Conservation (phyloP, 495 filamentous ascomycete genomes). For the Hypoxylon subgilvum region DNA sequence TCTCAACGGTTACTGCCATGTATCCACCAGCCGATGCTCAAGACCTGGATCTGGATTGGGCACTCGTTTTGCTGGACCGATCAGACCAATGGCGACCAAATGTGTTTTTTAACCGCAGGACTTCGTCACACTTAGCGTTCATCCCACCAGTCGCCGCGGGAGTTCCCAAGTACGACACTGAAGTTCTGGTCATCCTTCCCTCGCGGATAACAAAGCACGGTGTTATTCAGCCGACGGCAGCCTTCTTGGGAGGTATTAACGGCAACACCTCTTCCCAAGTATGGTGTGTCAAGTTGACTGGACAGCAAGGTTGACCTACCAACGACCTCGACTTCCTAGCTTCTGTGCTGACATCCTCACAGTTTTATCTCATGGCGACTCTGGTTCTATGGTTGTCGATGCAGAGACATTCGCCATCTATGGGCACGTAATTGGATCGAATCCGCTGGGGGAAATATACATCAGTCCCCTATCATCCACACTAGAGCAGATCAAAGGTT, state of each 20-base stretch:
- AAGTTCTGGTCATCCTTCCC: neutral
- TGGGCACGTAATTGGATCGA: slow-evolving; percentile 37
- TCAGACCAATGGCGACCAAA: neutral
- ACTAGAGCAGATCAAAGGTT: neutral
- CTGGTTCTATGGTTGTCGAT: slow-evolving; percentile 35
- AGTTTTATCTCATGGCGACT: slow-evolving; percentile 19
- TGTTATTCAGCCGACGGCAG: neutral
- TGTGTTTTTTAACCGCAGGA: neutral
- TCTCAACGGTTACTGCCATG: neutral
- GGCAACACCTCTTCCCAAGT: neutral
- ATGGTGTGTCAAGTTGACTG: neutral
- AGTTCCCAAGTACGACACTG: neutral
- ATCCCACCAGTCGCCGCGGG: neutral
- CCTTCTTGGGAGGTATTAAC: slow-evolving; percentile 5
- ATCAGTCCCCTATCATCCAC: neutral
- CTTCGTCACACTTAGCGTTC: neutral
- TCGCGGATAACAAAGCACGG: neutral
- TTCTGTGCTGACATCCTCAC: neutral
- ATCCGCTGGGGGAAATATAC: slow-evolving; percentile 36
- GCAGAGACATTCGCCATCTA: slow-evolving; percentile 26
- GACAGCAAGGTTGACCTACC: neutral
- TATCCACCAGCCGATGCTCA: neutral
- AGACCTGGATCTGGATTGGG: neutral
- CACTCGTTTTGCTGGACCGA: neutral
- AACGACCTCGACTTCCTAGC: neutral